Evolutionary conservation across 805 yeast species (phyloP), one percentile per base, ranked within the genome.

Genomic region (Kodamaea nitidulidarum): DNA sequence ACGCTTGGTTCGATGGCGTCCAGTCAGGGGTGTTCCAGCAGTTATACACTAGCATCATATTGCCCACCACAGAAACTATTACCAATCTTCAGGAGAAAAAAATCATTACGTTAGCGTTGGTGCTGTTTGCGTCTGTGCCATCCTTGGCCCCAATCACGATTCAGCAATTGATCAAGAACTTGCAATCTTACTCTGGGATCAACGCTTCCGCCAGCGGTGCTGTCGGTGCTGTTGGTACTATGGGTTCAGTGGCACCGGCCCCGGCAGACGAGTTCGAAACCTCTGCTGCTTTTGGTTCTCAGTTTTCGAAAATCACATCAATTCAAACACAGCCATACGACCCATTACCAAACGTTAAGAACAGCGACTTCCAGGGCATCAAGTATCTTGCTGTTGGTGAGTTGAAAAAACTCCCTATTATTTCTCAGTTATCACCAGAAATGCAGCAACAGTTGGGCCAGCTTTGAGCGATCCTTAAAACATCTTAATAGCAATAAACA

Each of bases 261-360:
- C 71, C 66, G 17, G 83, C 81, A 47, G 51, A 75, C 21, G 88
- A 84, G 38, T 54, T 73, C 17, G 95, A 88, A 45, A 73, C 82
- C 36, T 32, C 42, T 7, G 57, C 71, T 2, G 70, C 93, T 2
- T 93, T 90, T 61, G 98, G 98, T 2, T 82, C 96, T 0, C 78
- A 81, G 38, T 93, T 78, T 60, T 85, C 95, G 38, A 80, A 76
- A 53, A 68, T 93, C 43, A 78, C 75, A 1, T 75, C 84, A 2
- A 80, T 88, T 35, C 70, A 76, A 24, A 61, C 62, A 11, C 77
- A 71, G 46, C 72, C 81, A 3, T 70, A 76, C 47, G 97, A 93
- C 61, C 96, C 97, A 1, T 56, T 79, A 21, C 74, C 79, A 1
- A 67, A 69, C 16, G 61, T 87, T 9, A 56, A 52, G 38, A 65